Evolutionary conservation across 2,329 filamentous ascomycete genomes (phyloP).

Genomic region (Nemania serpens): DNA sequence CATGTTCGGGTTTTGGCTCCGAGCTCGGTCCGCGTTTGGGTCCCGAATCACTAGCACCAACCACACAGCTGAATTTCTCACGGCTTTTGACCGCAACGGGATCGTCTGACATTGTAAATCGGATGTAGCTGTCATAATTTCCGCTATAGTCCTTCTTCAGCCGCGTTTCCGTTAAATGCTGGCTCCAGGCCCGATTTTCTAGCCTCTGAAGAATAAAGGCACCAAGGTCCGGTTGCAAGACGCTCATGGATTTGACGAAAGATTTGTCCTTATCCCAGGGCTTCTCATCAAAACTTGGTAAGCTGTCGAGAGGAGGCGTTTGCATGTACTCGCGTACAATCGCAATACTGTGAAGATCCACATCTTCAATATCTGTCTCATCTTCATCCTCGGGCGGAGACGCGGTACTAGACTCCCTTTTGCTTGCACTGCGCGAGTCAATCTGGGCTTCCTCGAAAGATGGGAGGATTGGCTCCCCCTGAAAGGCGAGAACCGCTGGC

Average conservation of each 20-base stretch:
- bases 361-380: conserved; percentile 60
- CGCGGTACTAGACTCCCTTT: conserved; percentile 48
- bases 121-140: conserved; percentile 57
- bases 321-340: conserved; percentile 55
- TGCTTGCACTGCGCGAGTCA: conserved; percentile 36
- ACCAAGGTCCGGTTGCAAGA: conserved; percentile 46
- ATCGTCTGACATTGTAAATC: conserved; percentile 61
- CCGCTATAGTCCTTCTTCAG: conserved; percentile 49
- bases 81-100: conserved; percentile 59
- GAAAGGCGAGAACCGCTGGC: conserved; percentile 26
- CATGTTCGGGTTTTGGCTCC: conserved; percentile 60
- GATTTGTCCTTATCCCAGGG: conserved; percentile 55
- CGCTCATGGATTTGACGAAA: conserved; percentile 50
- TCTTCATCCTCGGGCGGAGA: conserved; percentile 58
- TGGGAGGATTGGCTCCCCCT: conserved; percentile 29
- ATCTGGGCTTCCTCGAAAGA: conserved; percentile 38
- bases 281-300: conserved; percentile 53
- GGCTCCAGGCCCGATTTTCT: conserved; percentile 46
- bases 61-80: conserved; percentile 55
- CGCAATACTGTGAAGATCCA: conserved; percentile 55
- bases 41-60: conserved; percentile 43
- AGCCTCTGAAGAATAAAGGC: conserved; percentile 54
- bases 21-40: conserved; percentile 47
- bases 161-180: conserved; percentile 46
- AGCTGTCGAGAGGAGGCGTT: conserved; percentile 59